Evolutionary conservation across 176 grass and related monocot genomes (phyloP).

Genomic region (Carex cristatella): DNA sequence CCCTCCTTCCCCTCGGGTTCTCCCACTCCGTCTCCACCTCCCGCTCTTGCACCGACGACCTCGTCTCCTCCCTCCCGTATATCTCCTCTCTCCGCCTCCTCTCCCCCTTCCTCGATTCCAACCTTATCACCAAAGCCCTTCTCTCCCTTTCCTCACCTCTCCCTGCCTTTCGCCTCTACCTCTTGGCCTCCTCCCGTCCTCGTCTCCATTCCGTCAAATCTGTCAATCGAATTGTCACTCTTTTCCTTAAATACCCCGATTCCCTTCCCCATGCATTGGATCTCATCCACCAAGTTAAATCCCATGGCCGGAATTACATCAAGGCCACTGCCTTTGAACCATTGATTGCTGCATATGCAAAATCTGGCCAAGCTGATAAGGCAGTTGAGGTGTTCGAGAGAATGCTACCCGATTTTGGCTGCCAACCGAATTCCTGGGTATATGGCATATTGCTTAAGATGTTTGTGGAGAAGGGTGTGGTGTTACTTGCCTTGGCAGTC

Average conservation of each 20-base stretch:
- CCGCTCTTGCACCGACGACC: constrained; percentile 30
- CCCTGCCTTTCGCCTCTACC: constrained; percentile 47
- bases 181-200: constrained; percentile 46
- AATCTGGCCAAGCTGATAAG: constrained; percentile 37
- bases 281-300: constrained; percentile 41
- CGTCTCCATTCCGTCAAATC: constrained; percentile 38
- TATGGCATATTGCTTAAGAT: constrained; percentile 57
- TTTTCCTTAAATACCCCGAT: constrained; percentile 29
- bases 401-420: constrained; percentile 63
- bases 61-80: constrained; percentile 37
- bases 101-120: constrained; percentile 42
- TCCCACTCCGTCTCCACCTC: constrained; percentile 2
- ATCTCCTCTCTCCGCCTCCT: constrained; percentile 43
- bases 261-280: constrained; percentile 44
- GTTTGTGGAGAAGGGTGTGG: constrained; percentile 43
- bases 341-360: constrained; percentile 45
- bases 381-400: constrained; percentile 61
- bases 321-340: constrained; percentile 44
- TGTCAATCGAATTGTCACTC: constrained; percentile 39
- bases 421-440: constrained; percentile 47
- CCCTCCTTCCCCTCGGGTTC: constrained; percentile 26
- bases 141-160: constrained; percentile 51
- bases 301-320: constrained; percentile 12
- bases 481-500: constrained; percentile 60
- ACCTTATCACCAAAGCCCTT: constrained; percentile 9